Conservation (phyloP, 139 green algal species). For the Volvox africanus region DNA sequence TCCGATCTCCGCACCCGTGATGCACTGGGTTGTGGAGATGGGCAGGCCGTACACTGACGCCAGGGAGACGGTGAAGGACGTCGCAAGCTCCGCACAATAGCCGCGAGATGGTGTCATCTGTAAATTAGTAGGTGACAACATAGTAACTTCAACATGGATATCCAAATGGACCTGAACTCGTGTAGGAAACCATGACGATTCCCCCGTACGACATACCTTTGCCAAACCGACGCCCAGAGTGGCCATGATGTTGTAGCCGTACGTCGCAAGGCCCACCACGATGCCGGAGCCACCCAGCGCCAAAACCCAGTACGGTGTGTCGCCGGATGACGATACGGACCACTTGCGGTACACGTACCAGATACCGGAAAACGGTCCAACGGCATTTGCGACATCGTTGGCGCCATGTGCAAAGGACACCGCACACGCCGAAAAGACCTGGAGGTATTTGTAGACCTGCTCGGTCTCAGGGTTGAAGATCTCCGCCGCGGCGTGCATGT, state of each 20-base stretch:
- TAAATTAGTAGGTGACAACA: background rate
- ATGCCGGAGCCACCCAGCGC: constrained; percentile 81
- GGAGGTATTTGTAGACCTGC: constrained; percentile 55
- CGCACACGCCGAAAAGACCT: constrained; percentile 59
- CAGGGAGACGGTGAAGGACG: constrained; percentile 46
- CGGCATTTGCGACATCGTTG: constrained; percentile 89
- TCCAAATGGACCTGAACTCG: too few species aligned
- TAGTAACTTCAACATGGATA: too few species aligned
- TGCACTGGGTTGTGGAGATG: constrained; percentile 63
- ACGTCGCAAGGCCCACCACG: constrained; percentile 84
- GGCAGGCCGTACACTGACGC: constrained; percentile 53
- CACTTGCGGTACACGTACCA: constrained; percentile 46
- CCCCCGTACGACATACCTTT: too few species aligned
- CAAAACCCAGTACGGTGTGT: constrained; percentile 74
- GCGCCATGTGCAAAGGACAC: constrained; percentile 63
- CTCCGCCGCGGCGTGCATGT: constrained; percentile 77
- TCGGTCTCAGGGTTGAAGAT: constrained; percentile 81
- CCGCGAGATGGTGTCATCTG: constrained; percentile 38
- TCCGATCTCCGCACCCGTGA: constrained; percentile 42
- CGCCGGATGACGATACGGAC: background rate
- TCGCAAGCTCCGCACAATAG: constrained; percentile 52
- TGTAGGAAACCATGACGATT: too few species aligned
- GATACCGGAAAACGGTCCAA: constrained; percentile 82
- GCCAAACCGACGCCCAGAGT: constrained; percentile 1
- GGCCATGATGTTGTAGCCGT: constrained; percentile 65